A percentile compares a stretch with the other conserved stretches of the same genome.
phyloP scores from a whole-genome alignment of 176 grass and related monocot species.

The Poa annua region DNA sequence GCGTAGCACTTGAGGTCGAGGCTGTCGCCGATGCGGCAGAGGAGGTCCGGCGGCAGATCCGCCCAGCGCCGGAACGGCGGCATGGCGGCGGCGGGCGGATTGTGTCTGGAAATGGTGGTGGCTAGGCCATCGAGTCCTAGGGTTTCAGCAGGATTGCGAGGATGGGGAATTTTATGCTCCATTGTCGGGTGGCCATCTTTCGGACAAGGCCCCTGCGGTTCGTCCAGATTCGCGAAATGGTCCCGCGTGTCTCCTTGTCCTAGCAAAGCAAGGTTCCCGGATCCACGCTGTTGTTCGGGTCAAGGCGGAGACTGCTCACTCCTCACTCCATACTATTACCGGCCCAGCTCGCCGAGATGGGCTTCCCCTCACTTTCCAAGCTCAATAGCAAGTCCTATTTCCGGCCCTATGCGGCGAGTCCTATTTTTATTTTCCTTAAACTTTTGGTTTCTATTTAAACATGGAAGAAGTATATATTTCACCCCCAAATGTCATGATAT shows the following conservation, averaged over 20 bases:
- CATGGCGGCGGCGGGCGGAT: constrained; percentile 38
- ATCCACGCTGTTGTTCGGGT: neutral
- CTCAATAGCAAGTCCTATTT: too few species aligned
- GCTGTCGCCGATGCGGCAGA: constrained; percentile 57
- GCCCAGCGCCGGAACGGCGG: constrained; percentile 60
- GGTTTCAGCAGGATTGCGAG: constrained; percentile 23
- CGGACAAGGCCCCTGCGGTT: neutral
- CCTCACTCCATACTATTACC: neutral
- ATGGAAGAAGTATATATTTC: too few species aligned
- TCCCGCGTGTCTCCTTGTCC: constrained; percentile 2
- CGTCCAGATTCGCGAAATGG: neutral
- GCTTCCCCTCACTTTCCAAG: neutral
- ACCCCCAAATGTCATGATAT: too few species aligned
- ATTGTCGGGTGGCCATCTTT: constrained; percentile 33
- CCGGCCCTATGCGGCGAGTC: too few species aligned
- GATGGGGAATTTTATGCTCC: constrained; percentile 58
- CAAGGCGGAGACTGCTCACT: neutral
- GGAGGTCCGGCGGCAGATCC: constrained; percentile 60
- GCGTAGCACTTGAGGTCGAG: constrained; percentile 64
- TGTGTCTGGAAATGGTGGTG: neutral
- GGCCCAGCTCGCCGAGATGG: neutral
- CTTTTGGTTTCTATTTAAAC: too few species aligned
- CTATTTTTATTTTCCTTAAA: too few species aligned
- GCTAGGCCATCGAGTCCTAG: constrained; percentile 43
- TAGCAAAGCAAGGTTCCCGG: neutral